phyloP scores from a whole-genome alignment of 805 yeast species.

The Barnettozyma vustinii region DNA sequence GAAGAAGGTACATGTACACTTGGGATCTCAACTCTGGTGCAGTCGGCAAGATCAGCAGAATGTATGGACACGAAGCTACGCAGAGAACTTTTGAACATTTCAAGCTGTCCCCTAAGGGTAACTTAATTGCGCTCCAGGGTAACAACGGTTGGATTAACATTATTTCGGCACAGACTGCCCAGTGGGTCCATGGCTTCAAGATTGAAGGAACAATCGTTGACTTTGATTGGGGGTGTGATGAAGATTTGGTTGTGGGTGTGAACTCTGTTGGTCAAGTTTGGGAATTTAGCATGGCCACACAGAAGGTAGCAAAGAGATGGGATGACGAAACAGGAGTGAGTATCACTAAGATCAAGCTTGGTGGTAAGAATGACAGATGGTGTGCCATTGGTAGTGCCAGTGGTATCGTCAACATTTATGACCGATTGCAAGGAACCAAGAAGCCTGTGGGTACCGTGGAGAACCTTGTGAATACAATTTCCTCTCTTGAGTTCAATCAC shows the following conservation, averaged over 20 bases:
- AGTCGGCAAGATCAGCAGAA: constrained; percentile 78
- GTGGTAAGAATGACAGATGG: constrained; percentile 70
- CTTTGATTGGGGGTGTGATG: constrained; percentile 57
- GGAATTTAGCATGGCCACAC: constrained; percentile 62
- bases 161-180: constrained; percentile 71
- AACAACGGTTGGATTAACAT: constrained; percentile 89
- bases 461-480: constrained; percentile 76
- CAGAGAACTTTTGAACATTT: constrained; percentile 88
- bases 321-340: constrained; percentile 82
- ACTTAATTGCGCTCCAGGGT: constrained; percentile 70
- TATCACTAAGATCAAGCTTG: constrained; percentile 68
- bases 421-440: constrained; percentile 36
- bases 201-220: constrained; percentile 85
- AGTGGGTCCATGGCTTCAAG: constrained; percentile 82
- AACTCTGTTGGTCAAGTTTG: constrained; percentile 82
- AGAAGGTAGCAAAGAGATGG: constrained; percentile 64
- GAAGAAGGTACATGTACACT: constrained; percentile 86
- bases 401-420: constrained; percentile 88
- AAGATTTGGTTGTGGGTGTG: constrained; percentile 47
- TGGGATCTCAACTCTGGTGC: constrained; percentile 79
- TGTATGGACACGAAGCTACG: constrained; percentile 85
- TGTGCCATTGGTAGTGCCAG: constrained; percentile 83
- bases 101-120: constrained; percentile 68
- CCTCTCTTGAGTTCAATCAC: constrained; percentile 64
- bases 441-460: constrained; percentile 65